Evolutionary conservation across 371 early-diverging fungal species (phyloP), one percentile per base, ranked within the genome.

Genomic region (Rhizopus sp.): DNA sequence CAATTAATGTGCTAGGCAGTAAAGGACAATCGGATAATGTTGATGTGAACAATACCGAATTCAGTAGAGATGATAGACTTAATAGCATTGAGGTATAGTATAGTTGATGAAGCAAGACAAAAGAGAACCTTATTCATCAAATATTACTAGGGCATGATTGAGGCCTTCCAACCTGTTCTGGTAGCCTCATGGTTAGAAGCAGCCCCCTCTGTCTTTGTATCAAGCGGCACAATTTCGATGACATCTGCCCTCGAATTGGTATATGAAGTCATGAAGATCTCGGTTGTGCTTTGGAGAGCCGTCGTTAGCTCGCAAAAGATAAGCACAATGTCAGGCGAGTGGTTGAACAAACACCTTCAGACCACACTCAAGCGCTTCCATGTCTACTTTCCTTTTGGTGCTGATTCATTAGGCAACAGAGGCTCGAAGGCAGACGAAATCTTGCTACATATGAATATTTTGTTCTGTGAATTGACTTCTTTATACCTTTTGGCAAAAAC

Each of bases 311-410:
- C 65, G 3, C 65, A 68, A 8, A 61, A 47, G 3, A 56, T 70
- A 3, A 49, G 59, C 6, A 51, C 40, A 1, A 61, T 63, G 46
- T 53, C 64, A 0, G 45, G 57, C 23, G 53, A 51, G 42, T 83
- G 83, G 77, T 42, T 84, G 2, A 77, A 82, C 10, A 55, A 61
- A 13, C 68, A 78, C 32, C 56, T 88, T 37, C 73, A 83, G 49
- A 71, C 75, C 2, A 60, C 91, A 30, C 61, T 90, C 32, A 83
- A 85, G 51, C 88, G 87, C 56, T 80, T 85, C 33, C 68, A 81
- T 49, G 75, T 84, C 7, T 83, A 88, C 58, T 92, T 91, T 57
- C 93, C 93, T 3, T 87, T 87, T 69, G 91, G 90, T 12, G 71
- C 73, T 12, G 81, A 82, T 38, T 68, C 75, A 1, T 55, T 75